These are phyloP conservation scores for Thyridium curvatum DNA, from an alignment of 2,329 filamentous ascomycete genomes.

Conservation along the genomic window DNA sequence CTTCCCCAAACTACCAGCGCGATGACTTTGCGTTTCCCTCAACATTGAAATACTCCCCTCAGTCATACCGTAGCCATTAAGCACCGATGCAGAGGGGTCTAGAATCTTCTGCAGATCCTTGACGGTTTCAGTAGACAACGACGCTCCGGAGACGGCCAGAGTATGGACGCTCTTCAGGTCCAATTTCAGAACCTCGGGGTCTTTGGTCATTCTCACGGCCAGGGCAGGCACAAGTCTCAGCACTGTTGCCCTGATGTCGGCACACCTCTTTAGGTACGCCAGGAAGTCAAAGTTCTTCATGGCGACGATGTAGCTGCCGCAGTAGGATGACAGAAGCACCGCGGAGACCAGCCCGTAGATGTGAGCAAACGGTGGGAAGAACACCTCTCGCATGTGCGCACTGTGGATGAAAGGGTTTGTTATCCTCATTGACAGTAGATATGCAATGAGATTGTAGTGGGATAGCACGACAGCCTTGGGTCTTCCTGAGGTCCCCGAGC, in stretches of 20 bases:
- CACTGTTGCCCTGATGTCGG: constrained; percentile 11
- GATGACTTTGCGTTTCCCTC: no score
- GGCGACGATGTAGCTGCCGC: constrained; percentile 5
- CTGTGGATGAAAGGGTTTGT: constrained; percentile 13
- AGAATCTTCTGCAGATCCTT: constrained; percentile 7
- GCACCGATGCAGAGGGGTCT: constrained; percentile 5
- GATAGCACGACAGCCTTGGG: constrained; percentile 14
- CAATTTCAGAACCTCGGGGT: constrained; percentile 7
- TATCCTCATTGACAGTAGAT: no score
- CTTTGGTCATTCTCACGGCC: constrained; percentile 13
- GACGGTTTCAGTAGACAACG: constrained; percentile 11
- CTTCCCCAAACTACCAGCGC: constrained; percentile 9
- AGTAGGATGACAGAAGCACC: constrained; percentile 12
- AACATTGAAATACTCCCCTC: constrained; percentile 4
- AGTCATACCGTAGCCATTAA: constrained; percentile 18
- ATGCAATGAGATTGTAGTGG: constrained; percentile 12
- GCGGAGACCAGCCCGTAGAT: constrained; percentile 17
- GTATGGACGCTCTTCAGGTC: constrained; percentile 10
- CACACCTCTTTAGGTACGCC: constrained; percentile 11
- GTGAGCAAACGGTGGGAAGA: constrained; percentile 8
- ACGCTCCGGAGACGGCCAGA: constrained; percentile 13
- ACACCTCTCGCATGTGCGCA: constrained; percentile 15
- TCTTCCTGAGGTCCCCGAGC: constrained; percentile 12
- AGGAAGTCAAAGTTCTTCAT: constrained; percentile 15
- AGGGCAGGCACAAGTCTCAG: constrained; percentile 15